These are phyloP conservation scores for Microdochium trichocladiopsis DNA, from an alignment of 2,329 filamentous ascomycete species.

Conservation along the genomic window DNA sequence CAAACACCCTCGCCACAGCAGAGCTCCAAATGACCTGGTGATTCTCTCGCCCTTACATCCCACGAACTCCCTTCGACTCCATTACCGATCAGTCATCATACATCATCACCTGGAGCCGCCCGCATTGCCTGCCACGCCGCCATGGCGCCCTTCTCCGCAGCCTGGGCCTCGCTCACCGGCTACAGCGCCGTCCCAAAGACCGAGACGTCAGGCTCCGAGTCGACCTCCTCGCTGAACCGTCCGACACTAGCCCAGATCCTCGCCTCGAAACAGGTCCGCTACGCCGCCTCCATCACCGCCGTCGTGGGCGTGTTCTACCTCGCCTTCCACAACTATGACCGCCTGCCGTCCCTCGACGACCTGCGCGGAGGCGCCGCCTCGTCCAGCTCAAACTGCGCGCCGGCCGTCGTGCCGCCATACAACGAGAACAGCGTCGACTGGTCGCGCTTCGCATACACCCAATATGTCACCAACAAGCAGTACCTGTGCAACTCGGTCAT, in stretches of 20 bases:
- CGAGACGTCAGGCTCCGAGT: slow-evolving; percentile 9
- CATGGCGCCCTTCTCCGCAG: slow-evolving; percentile 20
- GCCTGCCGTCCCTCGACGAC: slow-evolving; percentile 16
- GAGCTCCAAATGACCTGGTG: too few relatives aligned
- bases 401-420: slow-evolving; percentile 12
- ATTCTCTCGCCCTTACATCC: too few relatives aligned
- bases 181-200: slow-evolving; percentile 15
- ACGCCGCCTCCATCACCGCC: slow-evolving; percentile 13
- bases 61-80: too few relatives aligned
- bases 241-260: slow-evolving; percentile 27
- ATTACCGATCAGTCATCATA: neutral
- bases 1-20: too few relatives aligned
- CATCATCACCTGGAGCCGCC: slow-evolving; percentile 13
- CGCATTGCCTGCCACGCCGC: slow-evolving; percentile 5
- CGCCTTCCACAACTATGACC: slow-evolving; percentile 20
- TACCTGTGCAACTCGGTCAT: slow-evolving; percentile 44
- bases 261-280: slow-evolving; percentile 24
- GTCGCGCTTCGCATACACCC: slow-evolving; percentile 38
- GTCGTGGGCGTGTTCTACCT: slow-evolving; percentile 17
- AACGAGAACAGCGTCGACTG: slow-evolving; percentile 26
- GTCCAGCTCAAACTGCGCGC: slow-evolving; percentile 12
- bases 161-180: slow-evolving; percentile 15
- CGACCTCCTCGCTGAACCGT: slow-evolving; percentile 16
- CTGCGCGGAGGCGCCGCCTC: slow-evolving; percentile 10
- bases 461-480: slow-evolving; percentile 39